Percentiles rank a stretch among this genome's conserved stretches.
These are phyloP conservation scores for Eucalyptus virginea DNA, from an alignment of 345 rosid genomes.

Conservation along the genomic window DNA sequence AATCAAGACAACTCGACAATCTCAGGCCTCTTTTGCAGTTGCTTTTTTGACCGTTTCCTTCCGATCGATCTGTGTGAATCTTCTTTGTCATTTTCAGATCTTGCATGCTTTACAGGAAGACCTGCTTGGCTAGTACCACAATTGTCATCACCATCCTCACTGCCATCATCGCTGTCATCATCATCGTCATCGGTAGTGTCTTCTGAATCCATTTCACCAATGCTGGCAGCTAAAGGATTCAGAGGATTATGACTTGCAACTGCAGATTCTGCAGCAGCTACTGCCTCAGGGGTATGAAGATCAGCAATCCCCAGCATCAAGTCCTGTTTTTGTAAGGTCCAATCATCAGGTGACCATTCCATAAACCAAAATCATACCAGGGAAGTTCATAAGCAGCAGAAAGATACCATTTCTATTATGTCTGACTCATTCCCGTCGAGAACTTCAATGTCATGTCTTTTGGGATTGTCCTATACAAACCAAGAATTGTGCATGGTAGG, in stretches of 20 bases:
- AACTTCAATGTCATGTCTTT: conserved; percentile 56
- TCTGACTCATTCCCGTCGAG: conserved; percentile 60
- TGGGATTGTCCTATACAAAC: conserved; percentile 32
- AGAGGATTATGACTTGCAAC: conserved; percentile 20
- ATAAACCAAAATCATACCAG: neutral
- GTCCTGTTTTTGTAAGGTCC: conserved; percentile 23
- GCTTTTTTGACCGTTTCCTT: neutral
- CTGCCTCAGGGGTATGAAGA: conserved; percentile 84
- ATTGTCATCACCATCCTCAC: neutral
- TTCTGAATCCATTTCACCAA: conserved; percentile 30
- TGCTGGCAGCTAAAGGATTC: conserved; percentile 6
- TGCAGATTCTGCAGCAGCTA: conserved; percentile 75
- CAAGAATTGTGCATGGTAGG: neutral
- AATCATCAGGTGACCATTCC: neutral
- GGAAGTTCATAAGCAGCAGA: neutral
- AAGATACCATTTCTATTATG: conserved; percentile 68
- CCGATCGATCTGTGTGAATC: neutral
- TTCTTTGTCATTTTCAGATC: neutral
- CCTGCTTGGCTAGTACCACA: neutral
- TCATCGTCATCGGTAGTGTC: conserved; percentile 9
- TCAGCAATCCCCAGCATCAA: conserved; percentile 85
- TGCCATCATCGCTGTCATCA: conserved; percentile 1
- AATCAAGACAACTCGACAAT: conserved; percentile 36
- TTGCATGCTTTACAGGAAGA: neutral
- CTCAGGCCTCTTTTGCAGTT: conserved; percentile 12